These are phyloP conservation scores for Cryptomeria japonica DNA, from an alignment of 75 land plant species.

Conservation along the genomic window DNA sequence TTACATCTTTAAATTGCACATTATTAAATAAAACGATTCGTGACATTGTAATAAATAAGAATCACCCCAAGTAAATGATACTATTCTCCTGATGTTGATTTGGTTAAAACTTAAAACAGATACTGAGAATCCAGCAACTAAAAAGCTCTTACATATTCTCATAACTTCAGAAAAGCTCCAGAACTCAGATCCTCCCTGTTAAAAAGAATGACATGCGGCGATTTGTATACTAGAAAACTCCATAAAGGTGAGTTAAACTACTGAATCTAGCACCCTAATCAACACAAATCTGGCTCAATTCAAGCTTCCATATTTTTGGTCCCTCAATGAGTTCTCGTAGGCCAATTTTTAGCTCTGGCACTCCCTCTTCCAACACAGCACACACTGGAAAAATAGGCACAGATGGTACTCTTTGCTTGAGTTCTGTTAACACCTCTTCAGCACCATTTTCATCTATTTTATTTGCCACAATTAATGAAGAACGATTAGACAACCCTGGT, in stretches of 20 bases:
- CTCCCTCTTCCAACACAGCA: constrained; percentile 84
- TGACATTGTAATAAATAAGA: not conserved
- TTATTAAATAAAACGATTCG: too few species aligned
- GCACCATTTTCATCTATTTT: constrained; percentile 89
- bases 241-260: not conserved
- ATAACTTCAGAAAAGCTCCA: not conserved
- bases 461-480: constrained; percentile 78
- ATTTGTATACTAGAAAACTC: not conserved
- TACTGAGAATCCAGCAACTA: not conserved
- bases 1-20: too few species aligned
- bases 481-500: constrained; percentile 72
- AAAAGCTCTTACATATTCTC: not conserved
- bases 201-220: not conserved
- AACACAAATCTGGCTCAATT: constrained; percentile 2
- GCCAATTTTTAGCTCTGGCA: constrained; percentile 70
- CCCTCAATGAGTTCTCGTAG: constrained; percentile 66
- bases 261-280: not conserved
- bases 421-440: constrained; percentile 36
- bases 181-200: not conserved
- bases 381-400: constrained; percentile 81
- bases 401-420: constrained; percentile 54
- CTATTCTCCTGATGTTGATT: not conserved
- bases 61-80: not conserved
- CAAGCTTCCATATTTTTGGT: constrained; percentile 13
- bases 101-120: not conserved